A percentile compares a stretch with the other conserved stretches of the same genome.
Evolutionary conservation across 495 filamentous ascomycete species (phyloP).

Genomic region (Tuber umbilicatum): DNA sequence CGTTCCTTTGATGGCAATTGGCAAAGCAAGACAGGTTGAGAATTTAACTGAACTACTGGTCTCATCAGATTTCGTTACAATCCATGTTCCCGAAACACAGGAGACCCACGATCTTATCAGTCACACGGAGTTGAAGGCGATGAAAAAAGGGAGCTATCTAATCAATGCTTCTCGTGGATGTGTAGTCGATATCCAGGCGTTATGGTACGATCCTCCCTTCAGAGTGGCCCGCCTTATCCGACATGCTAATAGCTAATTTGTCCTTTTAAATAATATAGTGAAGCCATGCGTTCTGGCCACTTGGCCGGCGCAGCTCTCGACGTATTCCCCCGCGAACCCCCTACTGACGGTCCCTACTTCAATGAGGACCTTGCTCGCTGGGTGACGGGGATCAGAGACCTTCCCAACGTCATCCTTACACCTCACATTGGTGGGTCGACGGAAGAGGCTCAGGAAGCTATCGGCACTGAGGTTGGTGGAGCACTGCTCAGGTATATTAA

Average conservation of each 20-base stretch:
- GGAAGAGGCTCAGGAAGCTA: constrained; percentile 91
- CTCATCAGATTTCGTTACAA: constrained; percentile 80
- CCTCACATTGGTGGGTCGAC: constrained; percentile 97
- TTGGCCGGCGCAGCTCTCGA: constrained; percentile 91
- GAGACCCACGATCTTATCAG: constrained; percentile 92
- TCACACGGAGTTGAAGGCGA: constrained; percentile 65
- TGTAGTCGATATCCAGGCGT: constrained; percentile 87
- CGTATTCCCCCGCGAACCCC: constrained; percentile 91
- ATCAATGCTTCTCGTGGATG: constrained; percentile 94
- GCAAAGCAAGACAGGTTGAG: constrained; percentile 74
- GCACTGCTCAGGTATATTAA: constrained; percentile 89
- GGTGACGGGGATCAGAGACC: constrained; percentile 73
- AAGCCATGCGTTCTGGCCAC: constrained; percentile 80
- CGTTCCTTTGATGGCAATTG: constrained; percentile 84
- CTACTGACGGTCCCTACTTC: constrained; percentile 92
- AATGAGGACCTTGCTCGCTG: constrained; percentile 73
- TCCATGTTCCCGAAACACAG: constrained; percentile 86
- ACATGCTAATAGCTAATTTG: background rate
- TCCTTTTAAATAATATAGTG: constrained; percentile 21
- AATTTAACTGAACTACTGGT: constrained; percentile 68
- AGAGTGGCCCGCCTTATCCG: background rate
- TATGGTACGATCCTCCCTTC: constrained; percentile 41
- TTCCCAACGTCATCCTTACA: constrained; percentile 90
- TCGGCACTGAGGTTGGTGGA: constrained; percentile 85
- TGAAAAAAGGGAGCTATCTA: constrained; percentile 87